Conservation (phyloP, 805 yeast species). For the Candida sithepensis region DNA sequence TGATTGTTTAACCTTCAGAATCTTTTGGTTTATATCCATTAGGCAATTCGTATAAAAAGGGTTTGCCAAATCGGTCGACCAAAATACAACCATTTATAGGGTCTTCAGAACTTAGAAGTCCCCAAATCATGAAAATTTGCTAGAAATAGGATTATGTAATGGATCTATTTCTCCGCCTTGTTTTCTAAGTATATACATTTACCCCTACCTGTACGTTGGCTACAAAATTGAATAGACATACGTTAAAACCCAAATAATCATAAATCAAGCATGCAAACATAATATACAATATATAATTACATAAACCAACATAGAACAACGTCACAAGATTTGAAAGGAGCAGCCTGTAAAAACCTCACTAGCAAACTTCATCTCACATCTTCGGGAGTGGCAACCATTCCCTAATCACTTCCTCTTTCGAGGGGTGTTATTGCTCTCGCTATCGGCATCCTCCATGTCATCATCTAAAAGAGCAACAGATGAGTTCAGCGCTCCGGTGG, state of each 20-base stretch:
- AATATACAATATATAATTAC: not conserved
- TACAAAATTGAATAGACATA: not conserved
- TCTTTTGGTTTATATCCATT: no score
- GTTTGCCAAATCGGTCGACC: no score
- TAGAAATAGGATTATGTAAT: not conserved
- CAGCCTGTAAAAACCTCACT: no score
- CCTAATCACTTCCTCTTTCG: constrained; percentile 11
- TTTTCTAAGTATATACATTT: no score
- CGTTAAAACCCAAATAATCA: not conserved
- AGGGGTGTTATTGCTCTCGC: constrained; percentile 18
- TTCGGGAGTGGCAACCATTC: no score
- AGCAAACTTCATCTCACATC: no score
- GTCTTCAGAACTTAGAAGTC: not conserved
- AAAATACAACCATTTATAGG: not conserved
- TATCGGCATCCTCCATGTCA: constrained; percentile 20
- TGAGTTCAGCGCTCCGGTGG: constrained; percentile 13
- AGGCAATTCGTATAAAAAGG: no score
- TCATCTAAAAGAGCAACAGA: constrained; percentile 13
- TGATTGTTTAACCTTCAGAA: no score
- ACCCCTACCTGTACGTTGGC: not conserved
- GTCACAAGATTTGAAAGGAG: not conserved
- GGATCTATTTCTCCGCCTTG: not conserved
- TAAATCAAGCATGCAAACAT: not conserved
- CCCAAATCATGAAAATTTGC: not conserved
- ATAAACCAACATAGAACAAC: not conserved